Evolutionary conservation across 108 stramenopile genomes (phyloP), one percentile per base, ranked within the genome.

Genomic region (Fragilaria crotonensis): DNA sequence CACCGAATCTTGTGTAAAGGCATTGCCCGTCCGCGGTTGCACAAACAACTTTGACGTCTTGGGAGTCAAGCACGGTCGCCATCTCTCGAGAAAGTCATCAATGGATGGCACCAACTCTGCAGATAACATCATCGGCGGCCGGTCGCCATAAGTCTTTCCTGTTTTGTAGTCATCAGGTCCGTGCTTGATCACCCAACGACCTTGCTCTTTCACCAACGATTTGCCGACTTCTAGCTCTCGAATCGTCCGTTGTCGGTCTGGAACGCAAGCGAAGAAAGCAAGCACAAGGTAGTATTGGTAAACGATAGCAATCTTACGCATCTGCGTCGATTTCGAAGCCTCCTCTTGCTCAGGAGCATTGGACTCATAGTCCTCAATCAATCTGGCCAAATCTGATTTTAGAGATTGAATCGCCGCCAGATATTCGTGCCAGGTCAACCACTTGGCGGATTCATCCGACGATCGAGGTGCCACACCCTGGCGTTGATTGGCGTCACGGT

Each of bases 111-210:
- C 75, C n/a, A 92, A 64, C 5, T 66, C 68, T 46, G 53, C 52
- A 0, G 76, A 26, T 36, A 92, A 53, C n/a, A 70, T 77, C 17
- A 92, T 63, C 0, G 84, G 71, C 22, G 87, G 83, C 36, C 90
- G 70, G 60, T 92, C 87, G 57, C 87, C 90, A 52, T 92, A 92
- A 18, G 78, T 68, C 30, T 77, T 75, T 7, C 90, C 90, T 1
- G 90, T 92, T 57, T 92, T 92, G 72, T 92, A 92, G 56, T 86
- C 79, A 4, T 83, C 81, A 1, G 80, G 81, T 4, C 75, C 81
- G 59, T 92, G 90, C 32, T 83, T 79, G 48, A 92, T 73, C 0
- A 56, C 45, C 84, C 84, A 92, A 1, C 46, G 59, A n/a, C 62
- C 52, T 9, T 49, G 48, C n/a, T 68, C 71, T 28, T 72, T 72